Evolutionary conservation across 2,329 filamentous ascomycete species (phyloP).

Genomic region (Fusarium bulbicola): DNA sequence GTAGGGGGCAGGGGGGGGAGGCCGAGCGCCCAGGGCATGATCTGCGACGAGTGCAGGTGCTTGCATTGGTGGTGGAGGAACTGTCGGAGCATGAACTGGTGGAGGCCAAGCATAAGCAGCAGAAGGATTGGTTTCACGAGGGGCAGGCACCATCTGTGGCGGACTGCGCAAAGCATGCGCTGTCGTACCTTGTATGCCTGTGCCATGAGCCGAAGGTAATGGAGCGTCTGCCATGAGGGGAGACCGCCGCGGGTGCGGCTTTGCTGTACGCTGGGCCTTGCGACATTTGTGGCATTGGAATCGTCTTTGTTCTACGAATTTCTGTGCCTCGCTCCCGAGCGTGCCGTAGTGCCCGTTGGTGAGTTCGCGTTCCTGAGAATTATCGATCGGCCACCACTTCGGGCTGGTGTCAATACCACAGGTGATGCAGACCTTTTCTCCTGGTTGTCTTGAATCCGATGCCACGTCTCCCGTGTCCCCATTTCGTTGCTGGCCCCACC

Average conservation of each 20-base stretch:
- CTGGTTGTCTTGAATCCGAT: slow-evolving; percentile 47
- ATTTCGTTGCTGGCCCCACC: slow-evolving; percentile 35
- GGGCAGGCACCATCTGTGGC: slow-evolving; percentile 40
- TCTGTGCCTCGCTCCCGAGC: slow-evolving; percentile 65
- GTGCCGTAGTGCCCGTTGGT: slow-evolving; percentile 61
- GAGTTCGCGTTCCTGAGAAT: slow-evolving; percentile 60
- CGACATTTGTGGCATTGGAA: slow-evolving; percentile 82
- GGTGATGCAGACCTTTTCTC: slow-evolving; percentile 68
- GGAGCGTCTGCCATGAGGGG: slow-evolving; percentile 34
- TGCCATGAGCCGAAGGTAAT: slow-evolving; percentile 25
- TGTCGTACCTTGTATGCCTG: slow-evolving; percentile 29
- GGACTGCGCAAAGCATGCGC: slow-evolving; percentile 43
- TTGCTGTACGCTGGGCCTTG: slow-evolving; percentile 61
- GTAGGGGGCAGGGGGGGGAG: slow-evolving; percentile 42
- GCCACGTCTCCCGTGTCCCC: slow-evolving; percentile 41
- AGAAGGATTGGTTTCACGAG: slow-evolving; percentile 38
- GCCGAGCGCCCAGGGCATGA: slow-evolving; percentile 42
- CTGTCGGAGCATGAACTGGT: slow-evolving; percentile 34
- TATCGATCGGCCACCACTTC: slow-evolving; percentile 73
- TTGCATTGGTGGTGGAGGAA: slow-evolving; percentile 33
- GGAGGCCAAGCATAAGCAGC: slow-evolving; percentile 41
- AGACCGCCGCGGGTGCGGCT: slow-evolving; percentile 38
- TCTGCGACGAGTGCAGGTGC: slow-evolving; percentile 39
- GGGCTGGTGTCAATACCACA: slow-evolving; percentile 77
- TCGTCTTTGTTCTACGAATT: slow-evolving; percentile 66